Evolutionary conservation across 805 yeast species (phyloP).

Genomic region (Wickerhamiella qilinensis): DNA sequence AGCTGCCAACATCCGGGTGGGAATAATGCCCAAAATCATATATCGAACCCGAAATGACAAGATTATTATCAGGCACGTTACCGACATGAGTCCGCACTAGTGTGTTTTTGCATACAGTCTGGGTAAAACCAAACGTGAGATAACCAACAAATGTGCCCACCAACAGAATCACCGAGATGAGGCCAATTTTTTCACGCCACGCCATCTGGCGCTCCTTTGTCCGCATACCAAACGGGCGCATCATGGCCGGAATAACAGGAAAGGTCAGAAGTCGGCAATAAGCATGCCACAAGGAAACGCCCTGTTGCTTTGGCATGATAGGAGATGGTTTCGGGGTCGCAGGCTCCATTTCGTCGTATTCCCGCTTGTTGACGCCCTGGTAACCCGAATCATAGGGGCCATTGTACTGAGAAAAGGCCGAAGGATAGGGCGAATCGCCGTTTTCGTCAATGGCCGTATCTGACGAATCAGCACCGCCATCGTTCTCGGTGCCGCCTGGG

Average conservation of each 20-base stretch:
- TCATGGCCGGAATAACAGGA: conserved; percentile 76
- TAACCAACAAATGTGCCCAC: conserved; percentile 70
- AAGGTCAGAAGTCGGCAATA: conserved; percentile 73
- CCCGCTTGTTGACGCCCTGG: conserved; percentile 61
- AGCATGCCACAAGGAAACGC: conserved; percentile 48
- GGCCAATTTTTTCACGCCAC: conserved; percentile 91
- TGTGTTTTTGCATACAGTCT: conserved; percentile 49
- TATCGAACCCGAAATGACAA: conserved; percentile 72
- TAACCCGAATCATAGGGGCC: conserved; percentile 16
- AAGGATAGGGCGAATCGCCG: not conserved
- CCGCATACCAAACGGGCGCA: conserved; percentile 59
- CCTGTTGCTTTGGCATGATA: conserved; percentile 11
- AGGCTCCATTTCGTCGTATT: conserved; percentile 65
- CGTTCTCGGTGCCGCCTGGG: conserved; percentile 2
- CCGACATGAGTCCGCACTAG: conserved; percentile 38
- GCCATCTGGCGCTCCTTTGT: conserved; percentile 77
- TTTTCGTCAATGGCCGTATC: not conserved
- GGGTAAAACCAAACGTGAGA: conserved; percentile 79
- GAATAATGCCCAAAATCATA: conserved; percentile 49
- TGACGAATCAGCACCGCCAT: not conserved
- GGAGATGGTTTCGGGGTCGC: conserved; percentile 20
- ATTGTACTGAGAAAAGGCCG: not conserved
- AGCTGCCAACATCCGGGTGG: conserved; percentile 76
- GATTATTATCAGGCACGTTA: conserved; percentile 40
- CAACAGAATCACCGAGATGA: conserved; percentile 55